Evolutionary conservation across 345 rosid species (phyloP).

Genomic region (Cardamine resedifolia): DNA sequence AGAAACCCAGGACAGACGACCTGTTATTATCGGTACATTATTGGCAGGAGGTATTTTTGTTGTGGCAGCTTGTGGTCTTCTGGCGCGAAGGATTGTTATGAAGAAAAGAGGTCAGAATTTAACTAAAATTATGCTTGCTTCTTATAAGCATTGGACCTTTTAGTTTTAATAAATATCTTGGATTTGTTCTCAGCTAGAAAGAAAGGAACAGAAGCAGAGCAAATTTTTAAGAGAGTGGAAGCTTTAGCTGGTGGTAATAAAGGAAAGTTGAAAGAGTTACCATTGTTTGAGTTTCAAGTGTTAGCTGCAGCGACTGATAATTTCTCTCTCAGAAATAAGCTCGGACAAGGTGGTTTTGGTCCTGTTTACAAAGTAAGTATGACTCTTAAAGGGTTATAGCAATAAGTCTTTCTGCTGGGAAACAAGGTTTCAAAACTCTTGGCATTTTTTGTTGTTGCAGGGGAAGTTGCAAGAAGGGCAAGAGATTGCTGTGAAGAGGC

Average conservation of each 20-base stretch:
- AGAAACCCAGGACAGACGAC: slow-evolving; percentile 28
- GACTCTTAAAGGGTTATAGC: background rate
- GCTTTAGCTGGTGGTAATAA: slow-evolving; percentile 41
- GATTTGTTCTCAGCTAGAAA: slow-evolving; percentile 22
- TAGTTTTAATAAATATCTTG: background rate
- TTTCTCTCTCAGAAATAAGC: slow-evolving; percentile 40
- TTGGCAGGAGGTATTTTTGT: slow-evolving; percentile 25
- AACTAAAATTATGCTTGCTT: slow-evolving; percentile 7
- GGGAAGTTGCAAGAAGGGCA: slow-evolving; percentile 48
- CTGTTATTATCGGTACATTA: slow-evolving; percentile 13
- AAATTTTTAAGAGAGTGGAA: slow-evolving; percentile 36
- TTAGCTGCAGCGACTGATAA: slow-evolving; percentile 45
- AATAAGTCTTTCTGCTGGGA: background rate
- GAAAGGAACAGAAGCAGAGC: slow-evolving; percentile 32
- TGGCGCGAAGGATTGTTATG: slow-evolving; percentile 19
- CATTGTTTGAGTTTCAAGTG: slow-evolving; percentile 45
- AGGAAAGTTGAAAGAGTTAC: slow-evolving; percentile 41
- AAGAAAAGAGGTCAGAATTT: slow-evolving; percentile 26
- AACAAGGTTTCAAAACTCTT: background rate
- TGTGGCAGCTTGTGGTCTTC: slow-evolving; percentile 29
- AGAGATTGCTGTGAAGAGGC: slow-evolving; percentile 61
- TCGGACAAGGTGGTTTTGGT: slow-evolving; percentile 56
- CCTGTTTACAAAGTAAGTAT: slow-evolving; percentile 43
- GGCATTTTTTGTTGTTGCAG: slow-evolving; percentile 29
- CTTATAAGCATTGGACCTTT: background rate